Evolutionary conservation across 163 green algal genomes (phyloP).

Genomic region (Chlorella variabilis): DNA sequence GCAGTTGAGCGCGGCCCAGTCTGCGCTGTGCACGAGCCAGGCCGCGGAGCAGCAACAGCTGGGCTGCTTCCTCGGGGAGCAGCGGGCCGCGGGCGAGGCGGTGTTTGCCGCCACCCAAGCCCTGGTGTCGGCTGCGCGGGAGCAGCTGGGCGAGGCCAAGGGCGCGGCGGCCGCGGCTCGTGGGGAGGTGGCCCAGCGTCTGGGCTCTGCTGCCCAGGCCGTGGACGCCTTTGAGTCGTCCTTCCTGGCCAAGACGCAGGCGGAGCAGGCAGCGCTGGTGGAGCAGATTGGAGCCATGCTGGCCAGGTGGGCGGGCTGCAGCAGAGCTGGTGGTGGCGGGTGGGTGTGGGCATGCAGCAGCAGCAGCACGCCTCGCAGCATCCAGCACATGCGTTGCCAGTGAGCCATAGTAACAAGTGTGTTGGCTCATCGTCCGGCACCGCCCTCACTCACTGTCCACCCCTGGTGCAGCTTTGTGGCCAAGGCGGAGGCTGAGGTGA

Average conservation of each 20-base stretch:
- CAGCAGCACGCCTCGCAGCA: no score
- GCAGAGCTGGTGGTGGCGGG: no score
- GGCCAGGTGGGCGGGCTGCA: slow-evolving; percentile 15
- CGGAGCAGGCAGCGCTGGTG: slow-evolving; percentile 34
- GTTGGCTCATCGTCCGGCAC: no score
- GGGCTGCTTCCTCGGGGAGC: not conserved
- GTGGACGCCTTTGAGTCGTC: slow-evolving; percentile 17
- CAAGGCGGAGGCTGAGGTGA: slow-evolving; percentile 35
- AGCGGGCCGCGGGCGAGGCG: slow-evolving; percentile 2
- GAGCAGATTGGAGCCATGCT: slow-evolving; percentile 35
- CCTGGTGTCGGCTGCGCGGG: slow-evolving; percentile 9
- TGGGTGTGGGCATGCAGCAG: no score
- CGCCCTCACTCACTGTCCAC: no score
- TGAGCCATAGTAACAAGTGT: no score
- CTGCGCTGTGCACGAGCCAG: not conserved
- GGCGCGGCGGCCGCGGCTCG: not conserved
- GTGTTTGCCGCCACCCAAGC: not conserved
- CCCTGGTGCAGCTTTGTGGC: slow-evolving; percentile 34
- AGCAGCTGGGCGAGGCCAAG: slow-evolving; percentile 8
- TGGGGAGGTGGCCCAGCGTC: not conserved
- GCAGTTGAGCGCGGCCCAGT: slow-evolving; percentile 9
- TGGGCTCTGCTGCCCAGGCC: not conserved
- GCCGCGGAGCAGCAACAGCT: slow-evolving; percentile 29
- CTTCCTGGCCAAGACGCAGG: slow-evolving; percentile 10
- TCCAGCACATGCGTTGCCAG: no score